Evolutionary conservation across 768 basidiomycete genomes (phyloP).

Genomic region (Trametes maxima): DNA sequence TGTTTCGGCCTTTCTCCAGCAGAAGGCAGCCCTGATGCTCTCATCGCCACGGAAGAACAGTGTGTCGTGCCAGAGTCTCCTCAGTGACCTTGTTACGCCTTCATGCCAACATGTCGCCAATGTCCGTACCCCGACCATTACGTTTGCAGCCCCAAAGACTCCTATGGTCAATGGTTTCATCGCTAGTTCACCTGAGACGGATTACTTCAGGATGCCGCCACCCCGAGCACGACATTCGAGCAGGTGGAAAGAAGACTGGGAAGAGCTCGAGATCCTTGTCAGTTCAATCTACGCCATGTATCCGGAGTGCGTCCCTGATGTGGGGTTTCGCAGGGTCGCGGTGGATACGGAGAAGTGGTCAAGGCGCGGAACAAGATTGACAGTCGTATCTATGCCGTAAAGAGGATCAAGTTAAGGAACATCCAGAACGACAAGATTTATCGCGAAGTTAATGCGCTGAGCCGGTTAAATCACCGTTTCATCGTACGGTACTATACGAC

Average conservation of each 20-base stretch:
- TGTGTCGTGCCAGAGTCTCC: conserved; percentile 56
- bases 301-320: too few species aligned
- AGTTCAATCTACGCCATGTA: conserved; percentile 5
- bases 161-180: conserved; percentile 47
- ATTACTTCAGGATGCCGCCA: conserved; percentile 55
- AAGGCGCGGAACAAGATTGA: conserved; percentile 92
- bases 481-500: conserved; percentile 93
- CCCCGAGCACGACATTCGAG: conserved; percentile 55
- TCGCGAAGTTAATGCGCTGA: conserved; percentile 89
- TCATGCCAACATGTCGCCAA: background rate
- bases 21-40: conserved; percentile 62
- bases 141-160: conserved; percentile 48
- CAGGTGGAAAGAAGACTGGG: conserved; percentile 93
- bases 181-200: conserved; percentile 64
- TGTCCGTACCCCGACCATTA: conserved; percentile 29
- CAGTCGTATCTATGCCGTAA: conserved; percentile 83
- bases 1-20: conserved; percentile 54
- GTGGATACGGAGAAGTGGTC: conserved; percentile 92
- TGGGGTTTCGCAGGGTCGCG: conserved; percentile 62
- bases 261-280: conserved; percentile 85
- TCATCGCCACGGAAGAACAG: conserved; percentile 56
- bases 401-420: conserved; percentile 83
- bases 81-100: conserved; percentile 43
- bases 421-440: conserved; percentile 88
- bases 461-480: conserved; percentile 82